phyloP scores from a whole-genome alignment of 495 filamentous ascomycete species.

The Elasticomyces elasticus region DNA sequence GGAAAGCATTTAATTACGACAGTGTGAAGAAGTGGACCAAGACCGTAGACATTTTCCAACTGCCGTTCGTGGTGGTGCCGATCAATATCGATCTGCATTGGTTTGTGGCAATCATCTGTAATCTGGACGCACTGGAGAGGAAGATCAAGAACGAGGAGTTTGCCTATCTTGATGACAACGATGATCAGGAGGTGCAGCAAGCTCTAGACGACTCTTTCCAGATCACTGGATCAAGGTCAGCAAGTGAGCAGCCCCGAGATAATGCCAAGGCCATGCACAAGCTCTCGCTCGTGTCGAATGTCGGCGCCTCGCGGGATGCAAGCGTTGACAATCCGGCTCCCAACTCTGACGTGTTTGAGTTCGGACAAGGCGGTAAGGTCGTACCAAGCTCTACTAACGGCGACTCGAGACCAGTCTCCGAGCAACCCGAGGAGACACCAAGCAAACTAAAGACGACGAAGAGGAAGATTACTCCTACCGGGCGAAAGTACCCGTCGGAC shows the following conservation, averaged over 20 bases:
- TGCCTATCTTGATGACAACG: too few relatives aligned
- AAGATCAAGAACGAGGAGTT: too few relatives aligned
- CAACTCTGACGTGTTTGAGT: not conserved
- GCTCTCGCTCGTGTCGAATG: constrained; percentile 1
- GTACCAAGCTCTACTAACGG: not conserved
- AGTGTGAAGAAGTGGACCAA: constrained; percentile 84
- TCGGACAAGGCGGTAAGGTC: not conserved
- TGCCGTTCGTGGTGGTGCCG: constrained; percentile 84
- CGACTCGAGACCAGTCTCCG: not conserved
- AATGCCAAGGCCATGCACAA: constrained; percentile 1
- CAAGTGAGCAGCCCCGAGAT: not conserved
- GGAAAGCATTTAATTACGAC: constrained; percentile 60
- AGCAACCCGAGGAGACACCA: not conserved
- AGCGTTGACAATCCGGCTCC: not conserved
- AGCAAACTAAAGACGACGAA: not conserved
- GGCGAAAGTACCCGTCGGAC: constrained; percentile 22
- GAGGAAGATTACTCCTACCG: constrained; percentile 8
- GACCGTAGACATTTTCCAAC: constrained; percentile 71
- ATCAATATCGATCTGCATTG: constrained; percentile 81
- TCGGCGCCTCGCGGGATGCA: not conserved
- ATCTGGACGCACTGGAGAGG: constrained; percentile 40
- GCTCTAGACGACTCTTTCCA: not conserved
- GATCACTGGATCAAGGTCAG: not conserved
- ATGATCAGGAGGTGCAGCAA: not conserved
- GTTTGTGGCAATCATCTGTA: constrained; percentile 95